Percentiles rank a stretch among this genome's conserved stretches.
Evolutionary conservation across 768 basidiomycete species (phyloP).

Genomic region (Pulveroboletus frians): DNA sequence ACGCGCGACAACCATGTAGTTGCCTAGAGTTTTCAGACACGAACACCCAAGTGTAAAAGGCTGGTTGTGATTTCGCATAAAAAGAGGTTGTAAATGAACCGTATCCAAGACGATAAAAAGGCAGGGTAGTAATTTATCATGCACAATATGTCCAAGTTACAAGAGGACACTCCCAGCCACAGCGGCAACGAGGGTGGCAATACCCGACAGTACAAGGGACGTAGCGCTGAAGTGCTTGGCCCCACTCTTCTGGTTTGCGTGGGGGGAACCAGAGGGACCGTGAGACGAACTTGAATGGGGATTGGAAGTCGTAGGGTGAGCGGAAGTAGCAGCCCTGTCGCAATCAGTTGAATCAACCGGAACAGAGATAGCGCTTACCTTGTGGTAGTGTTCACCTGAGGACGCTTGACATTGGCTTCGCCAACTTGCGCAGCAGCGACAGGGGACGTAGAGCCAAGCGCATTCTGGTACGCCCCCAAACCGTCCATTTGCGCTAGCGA

Average conservation of each 20-base stretch:
- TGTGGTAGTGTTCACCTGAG: conserved; percentile 10
- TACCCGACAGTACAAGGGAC: conserved; percentile 21
- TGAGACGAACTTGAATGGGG: conserved; percentile 11
- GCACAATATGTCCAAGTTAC: conserved; percentile 4
- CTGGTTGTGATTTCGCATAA: background rate
- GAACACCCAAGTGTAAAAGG: background rate
- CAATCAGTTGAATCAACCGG: background rate
- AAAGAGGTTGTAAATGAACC: conserved; percentile 2
- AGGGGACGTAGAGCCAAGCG: conserved; percentile 28
- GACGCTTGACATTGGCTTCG: conserved; percentile 13
- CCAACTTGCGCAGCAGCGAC: conserved; percentile 23
- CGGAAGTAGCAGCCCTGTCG: conserved; percentile 4
- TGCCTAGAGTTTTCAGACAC: background rate
- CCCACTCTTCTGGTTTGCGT: conserved; percentile 32
- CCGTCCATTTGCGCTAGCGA: conserved; percentile 47
- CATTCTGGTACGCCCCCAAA: conserved; percentile 44
- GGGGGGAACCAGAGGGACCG: conserved; percentile 18
- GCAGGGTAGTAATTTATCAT: conserved; percentile 12
- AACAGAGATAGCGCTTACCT: conserved; percentile 5
- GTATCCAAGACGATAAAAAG: conserved; percentile 1
- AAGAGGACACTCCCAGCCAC: conserved; percentile 21
- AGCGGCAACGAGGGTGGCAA: conserved; percentile 21
- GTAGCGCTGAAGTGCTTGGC: conserved; percentile 23
- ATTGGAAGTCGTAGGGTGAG: background rate
- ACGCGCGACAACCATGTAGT: too few relatives aligned